Base-by-base conservation (phyloP, 106 monocot genomes). In the Dioscorea dumetorum region DNA sequence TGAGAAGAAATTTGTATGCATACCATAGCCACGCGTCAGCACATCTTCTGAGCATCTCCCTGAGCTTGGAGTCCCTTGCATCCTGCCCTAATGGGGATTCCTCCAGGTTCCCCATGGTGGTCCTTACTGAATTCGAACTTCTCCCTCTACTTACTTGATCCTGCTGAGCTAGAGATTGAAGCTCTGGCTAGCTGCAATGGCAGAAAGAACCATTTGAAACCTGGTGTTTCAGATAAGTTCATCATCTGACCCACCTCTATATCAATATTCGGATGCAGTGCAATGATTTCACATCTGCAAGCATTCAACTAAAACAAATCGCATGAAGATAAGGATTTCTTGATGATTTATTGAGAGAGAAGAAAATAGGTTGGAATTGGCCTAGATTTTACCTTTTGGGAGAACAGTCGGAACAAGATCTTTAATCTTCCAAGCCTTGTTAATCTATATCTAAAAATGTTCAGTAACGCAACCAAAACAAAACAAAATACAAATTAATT, bases 341-440 rank as follows among this genome's bases (percentile, higher is more conserved):
- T 7, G 7, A 34, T 34, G 34, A 34, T 34, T 34, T 34, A n/a
- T 34, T 34, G 3, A 48, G 48, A 20, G 17, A 12, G n/a, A 22
- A 53, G 9, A 19, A 15, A n/a, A n/a, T n/a, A 20, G 8, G 31
- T 18, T 4, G 13, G 32, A 59, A 94, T 76, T 91, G 57, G 91
- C 91, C 67, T 88, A 85, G 16, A 84, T 68, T 82, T 82, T 91
- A 4, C 76, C 73, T n/a, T n/a, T n/a, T n/a, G n/a, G n/a, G n/a
- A n/a, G n/a, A n/a, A n/a, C n/a, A 49, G 76, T 91, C 8, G 91
- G 83, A 19, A 82, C 89, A 4, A 62, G 33, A 6, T 80, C 60
- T 20, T 89, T 94, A 22, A 77, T 65, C 64, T 65, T 86, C 86
- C 89, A 77, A 17, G 80, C 79, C 32, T 82, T 86, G 33, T 90